Conservation (phyloP, 345 rosid genomes). For the Brassica juncea region DNA sequence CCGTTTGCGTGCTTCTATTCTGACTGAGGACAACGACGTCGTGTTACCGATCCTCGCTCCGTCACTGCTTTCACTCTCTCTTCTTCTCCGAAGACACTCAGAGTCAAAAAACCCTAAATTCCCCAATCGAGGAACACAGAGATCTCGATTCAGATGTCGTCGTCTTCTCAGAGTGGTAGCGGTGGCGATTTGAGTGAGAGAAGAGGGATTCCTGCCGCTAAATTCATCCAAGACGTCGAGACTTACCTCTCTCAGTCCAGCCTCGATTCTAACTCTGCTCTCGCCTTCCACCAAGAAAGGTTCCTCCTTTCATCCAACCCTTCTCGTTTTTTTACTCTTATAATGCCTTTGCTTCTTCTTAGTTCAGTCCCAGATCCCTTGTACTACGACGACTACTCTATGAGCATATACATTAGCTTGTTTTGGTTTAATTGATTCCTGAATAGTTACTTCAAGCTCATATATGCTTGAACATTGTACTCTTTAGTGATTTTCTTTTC, state of each 20-base stretch:
- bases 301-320: background rate
- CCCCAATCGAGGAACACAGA: slow-evolving; percentile 12
- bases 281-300: slow-evolving; percentile 95
- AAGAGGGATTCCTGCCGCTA: slow-evolving; percentile 89
- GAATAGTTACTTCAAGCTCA: background rate
- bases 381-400: background rate
- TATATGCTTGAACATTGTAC: background rate
- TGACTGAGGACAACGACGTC: background rate
- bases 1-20: background rate
- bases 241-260: slow-evolving; percentile 68
- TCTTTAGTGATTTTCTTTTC: background rate
- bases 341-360: background rate
- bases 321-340: background rate
- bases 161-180: slow-evolving; percentile 38
- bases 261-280: slow-evolving; percentile 77
- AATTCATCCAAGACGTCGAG: slow-evolving; percentile 82
- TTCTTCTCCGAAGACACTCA: background rate
- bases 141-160: slow-evolving; percentile 33
- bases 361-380: slow-evolving; percentile 5
- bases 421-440: background rate
- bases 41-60: background rate
- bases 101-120: slow-evolving; percentile 29
- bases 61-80: slow-evolving; percentile 15
- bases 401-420: background rate
- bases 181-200: slow-evolving; percentile 58